Base-by-base conservation (phyloP, 1,284 basidiomycete genomes). In the Ceratorhiza oryzae-sativae region DNA sequence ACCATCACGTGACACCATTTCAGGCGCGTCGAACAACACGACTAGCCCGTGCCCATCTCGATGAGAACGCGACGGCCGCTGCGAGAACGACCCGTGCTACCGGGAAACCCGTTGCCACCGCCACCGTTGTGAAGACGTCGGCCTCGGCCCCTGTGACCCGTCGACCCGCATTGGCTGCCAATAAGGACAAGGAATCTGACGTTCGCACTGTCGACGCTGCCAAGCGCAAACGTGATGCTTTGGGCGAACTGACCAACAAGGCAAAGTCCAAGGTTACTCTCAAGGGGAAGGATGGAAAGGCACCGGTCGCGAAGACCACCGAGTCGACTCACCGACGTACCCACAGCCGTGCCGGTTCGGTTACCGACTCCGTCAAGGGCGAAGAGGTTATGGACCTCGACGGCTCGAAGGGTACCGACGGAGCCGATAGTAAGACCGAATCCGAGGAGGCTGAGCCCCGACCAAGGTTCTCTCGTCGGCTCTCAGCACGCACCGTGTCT, bases 151-250 rank as follows among this genome's bases (percentile, higher is more conserved):
- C 68, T 18, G 42, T 27, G 0, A 39, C 73, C 27, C 71, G 61
- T 27, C 61, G 46, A 23, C 53, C 73, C 15, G 60, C 65, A 42
- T 49, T 51, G 46, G 41, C 63, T 27, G 45, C 42, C 48, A 61
- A 68, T 46, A 74, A 74, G 51, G 59, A 68, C 30, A 56, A 72
- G 68, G 56, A 45, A n/a, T 51, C 60, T 3, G 61, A 51, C 18
- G 56, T 56, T 32, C 72, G 49, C 34, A 55, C 56, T 48, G 53
- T 56, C 42, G 58, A 65, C 20, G 72, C 74, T 23, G 63, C 60
- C n/a, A 75, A 75, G 59, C 74, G 74, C 55, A 75, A 75, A 53
- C 74, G 74, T 20, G 74, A 75, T 51, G 71, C 73, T 25, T 59
- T 74, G 9, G 73, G 74, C 23, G 74, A 75, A 32, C 56, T 72